Conservation (phyloP, 2,329 filamentous ascomycete species). For the Plectosphaerella cucumerina region DNA sequence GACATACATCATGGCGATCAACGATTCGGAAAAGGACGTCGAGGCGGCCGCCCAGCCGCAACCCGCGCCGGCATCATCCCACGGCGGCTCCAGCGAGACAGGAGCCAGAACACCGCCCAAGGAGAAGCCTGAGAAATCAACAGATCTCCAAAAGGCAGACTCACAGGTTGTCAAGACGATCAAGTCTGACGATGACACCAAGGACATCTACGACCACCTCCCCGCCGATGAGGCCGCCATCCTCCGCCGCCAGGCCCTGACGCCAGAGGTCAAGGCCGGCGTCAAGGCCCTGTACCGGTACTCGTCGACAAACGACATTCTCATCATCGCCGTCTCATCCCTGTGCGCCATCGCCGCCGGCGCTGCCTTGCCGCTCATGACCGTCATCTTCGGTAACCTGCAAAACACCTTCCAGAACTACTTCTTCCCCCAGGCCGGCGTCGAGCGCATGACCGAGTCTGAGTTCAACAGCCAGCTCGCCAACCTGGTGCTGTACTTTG, state of each 20-base stretch:
- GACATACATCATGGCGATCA: no score
- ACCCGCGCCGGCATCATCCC: conserved; percentile 25
- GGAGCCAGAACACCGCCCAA: conserved; percentile 7
- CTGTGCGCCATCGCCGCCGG: conserved; percentile 68
- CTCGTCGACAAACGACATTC: conserved; percentile 58
- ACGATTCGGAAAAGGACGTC: no score
- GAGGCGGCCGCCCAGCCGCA: conserved; percentile 10
- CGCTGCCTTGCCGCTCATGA: conserved; percentile 75
- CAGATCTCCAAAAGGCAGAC: conserved; percentile 35
- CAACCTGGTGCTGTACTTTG: conserved; percentile 71
- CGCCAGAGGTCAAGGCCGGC: conserved; percentile 60
- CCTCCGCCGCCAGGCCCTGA: conserved; percentile 63
- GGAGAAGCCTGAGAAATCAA: conserved; percentile 14
- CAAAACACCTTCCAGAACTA: conserved; percentile 67
- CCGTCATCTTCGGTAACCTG: conserved; percentile 73
- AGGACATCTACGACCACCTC: conserved; percentile 58
- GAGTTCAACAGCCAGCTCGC: conserved; percentile 58
- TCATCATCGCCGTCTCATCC: conserved; percentile 57
- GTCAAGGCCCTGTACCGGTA: conserved; percentile 66
- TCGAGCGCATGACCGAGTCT: conserved; percentile 36
- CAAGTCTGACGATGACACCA: conserved; percentile 32
- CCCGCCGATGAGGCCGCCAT: conserved; percentile 62
- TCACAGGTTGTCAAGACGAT: conserved; percentile 28
- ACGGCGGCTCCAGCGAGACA: conserved; percentile 23
- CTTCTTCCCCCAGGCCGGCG: conserved; percentile 32